These are phyloP conservation scores for Leishmania amazonensis DNA, from an alignment of 208 protist genomes.

Conservation along the genomic window DNA sequence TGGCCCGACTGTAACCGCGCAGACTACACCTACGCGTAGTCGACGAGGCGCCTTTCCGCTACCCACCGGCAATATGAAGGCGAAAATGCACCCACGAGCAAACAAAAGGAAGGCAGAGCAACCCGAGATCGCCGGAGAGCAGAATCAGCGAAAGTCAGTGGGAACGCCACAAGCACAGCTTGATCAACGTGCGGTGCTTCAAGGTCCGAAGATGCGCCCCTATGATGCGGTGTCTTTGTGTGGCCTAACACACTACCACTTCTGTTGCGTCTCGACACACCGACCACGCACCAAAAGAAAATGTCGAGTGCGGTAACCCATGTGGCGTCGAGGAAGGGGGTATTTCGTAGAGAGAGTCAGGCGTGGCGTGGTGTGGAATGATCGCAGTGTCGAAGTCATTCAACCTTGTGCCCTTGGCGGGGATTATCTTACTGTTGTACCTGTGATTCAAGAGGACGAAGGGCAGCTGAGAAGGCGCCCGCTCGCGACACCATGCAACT, in stretches of 20 bases:
- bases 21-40: not conserved
- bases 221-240: not conserved
- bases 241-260: not conserved
- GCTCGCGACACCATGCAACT: not conserved
- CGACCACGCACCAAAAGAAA: not conserved
- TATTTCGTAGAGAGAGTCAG: not conserved
- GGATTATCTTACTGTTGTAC: not conserved
- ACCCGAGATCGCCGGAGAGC: not conserved
- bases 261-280: not conserved
- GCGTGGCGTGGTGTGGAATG: not conserved
- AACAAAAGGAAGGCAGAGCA: not conserved
- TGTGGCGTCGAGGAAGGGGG: not conserved
- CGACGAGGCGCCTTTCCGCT: not conserved
- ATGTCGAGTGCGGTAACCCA: not conserved
- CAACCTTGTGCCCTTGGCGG: not conserved
- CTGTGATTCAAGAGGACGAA: not conserved
- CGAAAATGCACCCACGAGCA: not conserved
- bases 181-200: not conserved
- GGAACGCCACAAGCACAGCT: not conserved
- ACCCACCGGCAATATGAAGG: not conserved
- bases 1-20: not conserved
- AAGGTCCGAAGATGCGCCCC: not conserved
- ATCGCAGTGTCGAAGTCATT: not conserved
- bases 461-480: not conserved
- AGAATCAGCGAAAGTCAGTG: not conserved